Evolutionary conservation across 495 filamentous ascomycete genomes (phyloP).

Genomic region (Xylaria flabelliformis): DNA sequence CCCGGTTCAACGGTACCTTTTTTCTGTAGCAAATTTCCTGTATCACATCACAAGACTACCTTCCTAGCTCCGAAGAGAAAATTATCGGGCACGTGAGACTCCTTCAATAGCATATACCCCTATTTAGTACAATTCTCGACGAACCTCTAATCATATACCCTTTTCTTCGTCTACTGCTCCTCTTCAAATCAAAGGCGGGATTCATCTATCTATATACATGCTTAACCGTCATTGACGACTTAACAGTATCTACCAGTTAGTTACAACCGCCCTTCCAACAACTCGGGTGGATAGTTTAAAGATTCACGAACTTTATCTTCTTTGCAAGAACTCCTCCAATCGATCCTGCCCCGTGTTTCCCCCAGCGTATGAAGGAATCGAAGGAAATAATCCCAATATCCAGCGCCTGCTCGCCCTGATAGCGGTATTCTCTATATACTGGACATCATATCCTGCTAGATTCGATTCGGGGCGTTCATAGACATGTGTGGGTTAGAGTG

Average conservation of each 20-base stretch:
- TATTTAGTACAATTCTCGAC: not conserved
- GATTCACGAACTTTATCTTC: not conserved
- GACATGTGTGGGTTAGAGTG: no score
- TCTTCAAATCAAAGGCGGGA: no score
- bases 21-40: not conserved
- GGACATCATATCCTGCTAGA: no score
- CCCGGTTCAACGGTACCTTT: not conserved
- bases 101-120: no score
- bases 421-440: no score
- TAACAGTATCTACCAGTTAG: not conserved
- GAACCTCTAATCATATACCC: not conserved
- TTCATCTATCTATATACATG: not conserved
- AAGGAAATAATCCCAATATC: no score
- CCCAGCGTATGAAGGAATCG: no score
- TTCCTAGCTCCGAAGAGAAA: not conserved
- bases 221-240: no score
- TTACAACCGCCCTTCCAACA: not conserved
- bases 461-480: no score
- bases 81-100: not conserved
- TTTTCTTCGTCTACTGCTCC: no score
- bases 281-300: not conserved
- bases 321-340: not conserved
- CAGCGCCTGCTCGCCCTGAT: no score
- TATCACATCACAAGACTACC: slow-evolving; percentile 2
- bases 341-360: no score